Base-by-base conservation (phyloP, 805 yeast species). In the Kluyveromyces dobzhanskii region DNA sequence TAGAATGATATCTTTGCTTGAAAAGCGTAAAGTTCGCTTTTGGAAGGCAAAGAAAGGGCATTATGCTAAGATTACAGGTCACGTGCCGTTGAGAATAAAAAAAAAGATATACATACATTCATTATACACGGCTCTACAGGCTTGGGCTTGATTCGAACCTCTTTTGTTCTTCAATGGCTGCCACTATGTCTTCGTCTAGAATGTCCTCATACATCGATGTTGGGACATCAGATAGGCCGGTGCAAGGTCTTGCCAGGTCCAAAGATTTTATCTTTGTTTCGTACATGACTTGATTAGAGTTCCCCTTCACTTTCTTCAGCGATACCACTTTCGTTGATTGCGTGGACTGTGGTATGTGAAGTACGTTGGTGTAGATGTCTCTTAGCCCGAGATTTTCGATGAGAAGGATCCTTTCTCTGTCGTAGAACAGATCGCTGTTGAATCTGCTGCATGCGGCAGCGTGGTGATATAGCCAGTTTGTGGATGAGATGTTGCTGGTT, bases 321-420 rank as follows among this genome's bases (percentile, higher is more conserved):
- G 61, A 48, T 23, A 54, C 48, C 4, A 68, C 63, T 32, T 53
- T 51, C 4, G 73, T 65, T 1, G 97, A 85, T 62, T 92, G 98
- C 6, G 94, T 80, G 4, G 68, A 65, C 16, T 51, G 56, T 3
- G 97, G 96, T 25, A 75, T 76, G 56, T 86, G 85, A 27, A 71
- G 67, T 24, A 82, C 69, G n/a, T 94, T 94, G 0, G 95, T 83
- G 58, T 87, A 90, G 1, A 82, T 75, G 56, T 90, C 97, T 53
- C 78, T 77, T 16, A 75, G 57, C 1, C 88, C 88, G 36, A 77
- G 70, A 16, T 53, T 51, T 16, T 60, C 62, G 30, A 65, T 60
- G 35, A 62, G 66, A 16, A 71, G 57, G 28, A 72, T 64, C 17
- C 73, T 71, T 16, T 64, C 66, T 45, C 88, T 67, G 43, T 82